Evolutionary conservation across 306 rosid genomes (phyloP).

Genomic region (Trifolium dubium): DNA sequence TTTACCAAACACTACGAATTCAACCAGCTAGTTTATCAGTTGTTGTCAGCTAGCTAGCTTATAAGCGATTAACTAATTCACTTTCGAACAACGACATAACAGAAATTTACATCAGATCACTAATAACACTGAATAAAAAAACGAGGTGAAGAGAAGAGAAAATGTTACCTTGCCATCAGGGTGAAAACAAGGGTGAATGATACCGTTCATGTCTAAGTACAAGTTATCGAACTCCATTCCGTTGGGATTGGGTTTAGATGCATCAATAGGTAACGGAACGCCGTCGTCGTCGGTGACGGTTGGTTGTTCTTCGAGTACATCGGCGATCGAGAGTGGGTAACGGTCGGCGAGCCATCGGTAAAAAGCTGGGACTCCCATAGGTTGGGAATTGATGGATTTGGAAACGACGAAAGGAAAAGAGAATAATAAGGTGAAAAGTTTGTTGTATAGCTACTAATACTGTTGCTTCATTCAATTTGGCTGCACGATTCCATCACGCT

Average conservation of each 20-base stretch:
- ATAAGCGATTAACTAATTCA: background rate
- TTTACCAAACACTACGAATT: background rate
- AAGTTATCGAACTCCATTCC: conserved; percentile 91
- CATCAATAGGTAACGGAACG: conserved; percentile 49
- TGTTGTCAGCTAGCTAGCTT: background rate
- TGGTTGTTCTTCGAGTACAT: conserved; percentile 79
- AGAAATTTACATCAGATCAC: background rate
- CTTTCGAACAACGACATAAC: background rate
- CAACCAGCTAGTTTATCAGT: background rate
- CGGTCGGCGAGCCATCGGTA: conserved; percentile 99
- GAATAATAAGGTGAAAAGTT: no score
- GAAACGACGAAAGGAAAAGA: background rate
- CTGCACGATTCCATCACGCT: background rate
- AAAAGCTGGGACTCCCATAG: conserved; percentile 96
- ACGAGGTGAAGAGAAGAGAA: background rate
- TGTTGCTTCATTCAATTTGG: conserved; percentile 9
- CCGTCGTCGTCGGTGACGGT: conserved; percentile 45
- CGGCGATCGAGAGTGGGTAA: conserved; percentile 77
- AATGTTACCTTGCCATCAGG: conserved; percentile 81
- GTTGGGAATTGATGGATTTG: conserved; percentile 6
- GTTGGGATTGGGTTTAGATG: conserved; percentile 85
- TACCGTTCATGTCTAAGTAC: conserved; percentile 94
- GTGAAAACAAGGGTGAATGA: conserved; percentile 96
- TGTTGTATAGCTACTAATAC: background rate
- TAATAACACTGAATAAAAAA: no score